Base-by-base conservation (phyloP, 257 asterid genomes). In the Dorcoceras hygrometricum region DNA sequence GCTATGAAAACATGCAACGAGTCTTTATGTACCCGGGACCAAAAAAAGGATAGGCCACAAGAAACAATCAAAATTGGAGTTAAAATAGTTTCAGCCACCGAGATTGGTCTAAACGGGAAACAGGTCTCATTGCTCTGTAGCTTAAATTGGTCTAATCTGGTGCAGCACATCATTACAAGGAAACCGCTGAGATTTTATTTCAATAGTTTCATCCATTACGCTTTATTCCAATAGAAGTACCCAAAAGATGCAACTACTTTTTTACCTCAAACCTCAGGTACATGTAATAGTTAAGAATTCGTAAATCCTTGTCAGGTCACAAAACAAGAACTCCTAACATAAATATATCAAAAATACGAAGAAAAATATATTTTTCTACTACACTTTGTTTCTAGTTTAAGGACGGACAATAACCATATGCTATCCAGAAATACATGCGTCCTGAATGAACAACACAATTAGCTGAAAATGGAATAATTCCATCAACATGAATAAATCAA, bases 1-100 rank as follows among this genome's bases (percentile, higher is more conserved):
- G 58, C 71, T 59, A 65, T 60, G 53, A 75, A 72, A 77, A 71
- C 65, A 65, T 66, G 76, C 67, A 72, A 69, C 80, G 73, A 76
- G 62, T 39, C 59, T 18, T 60, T 73, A 50, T 53, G 72, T 66
- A 69, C 64, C 71, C 69, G 62, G 61, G 80, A 74, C 74, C 36
- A 6, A 59, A 87, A 84, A 63, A 89, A 75, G 22, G 88, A 81
- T 74, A 65, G 80, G 77, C 80, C 78, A 84, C 83, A 89, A 69
- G 59, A 77, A 77, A 68, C 18, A 50, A 74, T 73, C 69, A 39
- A 34, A 34, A 12, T 39, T 5, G 51, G 51, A 39, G 51, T 39
- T 39, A 12, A 36, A 36, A 36, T 4, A 39, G 51, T 39, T 14
- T 39, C 51, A 39, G 51, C 51, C 51, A 39, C 19, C 14, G 51